Percentiles rank a stretch among this genome's conserved stretches.
These are phyloP conservation scores for Hypoxylon sp. DNA, from an alignment of 2,329 filamentous ascomycete genomes.

Conservation along the genomic window DNA sequence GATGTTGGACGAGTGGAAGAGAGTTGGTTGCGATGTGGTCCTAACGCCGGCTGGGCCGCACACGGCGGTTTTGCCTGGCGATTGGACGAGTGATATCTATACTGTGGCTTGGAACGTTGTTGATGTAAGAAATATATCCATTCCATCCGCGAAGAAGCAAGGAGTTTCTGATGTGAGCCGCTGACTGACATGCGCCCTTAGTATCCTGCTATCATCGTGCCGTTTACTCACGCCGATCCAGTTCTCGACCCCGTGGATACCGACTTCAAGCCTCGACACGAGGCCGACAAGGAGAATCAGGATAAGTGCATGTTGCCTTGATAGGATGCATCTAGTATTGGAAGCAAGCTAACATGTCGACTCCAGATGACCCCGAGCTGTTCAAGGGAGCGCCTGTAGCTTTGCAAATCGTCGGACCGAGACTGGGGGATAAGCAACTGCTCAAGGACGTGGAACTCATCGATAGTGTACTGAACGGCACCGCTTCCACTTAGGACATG, in stretches of 20 bases:
- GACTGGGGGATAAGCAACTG: conserved; percentile 46
- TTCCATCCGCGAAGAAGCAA: no score
- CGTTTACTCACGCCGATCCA: conserved; percentile 45
- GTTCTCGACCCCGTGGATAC: conserved; percentile 41
- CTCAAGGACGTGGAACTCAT: conserved; percentile 45
- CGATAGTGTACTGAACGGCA: conserved; percentile 41
- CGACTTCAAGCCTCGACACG: conserved; percentile 40
- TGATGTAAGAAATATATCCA: conserved; percentile 44
- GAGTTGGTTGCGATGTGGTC: conserved; percentile 45
- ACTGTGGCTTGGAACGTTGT: conserved; percentile 49
- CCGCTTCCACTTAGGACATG: no score
- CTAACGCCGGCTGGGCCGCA: conserved; percentile 45
- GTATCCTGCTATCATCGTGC: conserved; percentile 48
- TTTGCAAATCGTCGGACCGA: conserved; percentile 46
- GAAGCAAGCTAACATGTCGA: conserved; percentile 15
- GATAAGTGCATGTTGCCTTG: conserved; percentile 41
- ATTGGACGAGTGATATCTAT: conserved; percentile 48
- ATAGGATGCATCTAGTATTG: background rate
- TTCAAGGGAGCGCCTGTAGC: conserved; percentile 48
- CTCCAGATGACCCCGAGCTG: conserved; percentile 47
- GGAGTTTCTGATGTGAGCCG: no score
- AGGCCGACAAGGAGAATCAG: conserved; percentile 41
- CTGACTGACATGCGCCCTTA: conserved; percentile 17
- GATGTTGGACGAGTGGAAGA: conserved; percentile 49
- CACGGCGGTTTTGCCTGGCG: conserved; percentile 44